Base-by-base conservation (phyloP, 2,329 filamentous ascomycete genomes). In the Phyllosticta capitalensis region DNA sequence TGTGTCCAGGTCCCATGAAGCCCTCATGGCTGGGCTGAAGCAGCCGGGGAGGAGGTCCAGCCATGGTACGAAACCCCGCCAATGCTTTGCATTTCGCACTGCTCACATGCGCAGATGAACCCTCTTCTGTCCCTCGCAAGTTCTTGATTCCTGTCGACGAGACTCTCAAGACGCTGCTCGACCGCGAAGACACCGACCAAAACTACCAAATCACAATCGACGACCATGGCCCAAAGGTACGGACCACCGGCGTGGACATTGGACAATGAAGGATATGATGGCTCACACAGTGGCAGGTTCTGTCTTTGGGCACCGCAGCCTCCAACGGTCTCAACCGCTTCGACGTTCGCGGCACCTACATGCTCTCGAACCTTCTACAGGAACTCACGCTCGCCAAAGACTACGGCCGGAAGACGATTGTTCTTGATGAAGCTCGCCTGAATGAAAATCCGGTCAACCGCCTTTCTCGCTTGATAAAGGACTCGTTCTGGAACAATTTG, bases 201-300 rank as follows among this genome's bases (percentile, higher is more conserved):
- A 96, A 99, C 74, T 89, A 56, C 80, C 92, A 97, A 74, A 99
- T 99, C 72, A 99, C 94, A 28, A 95, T 97, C 67, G 94, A 97
- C 70, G 94, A 99, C 75, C 83, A 84, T 64, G 94, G 94, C 0
- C 92, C 94, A 55, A 99, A 97, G 81, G 89, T 88, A 72, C 64
- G 69, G 52, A 9, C 21, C 53, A 9, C 21, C 24, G 33, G 9
- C 45, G 45, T 28, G 6, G 7, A 60, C 20, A 24, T 38, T 14
- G 17, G 49, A 51, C 54, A 63, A 22, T 62, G 33, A 9, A 26
- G 51, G 50, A 20, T 14, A 7, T 58, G 3, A 17, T 2, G 21
- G 58, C 52, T 56, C 19, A 3, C 54, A 61, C 56, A 63, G 52
- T 59, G 30, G 52, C 52, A 89, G 87, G 87, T 90, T 52, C 81